Evolutionary conservation across 2,329 filamentous ascomycete species (phyloP), one percentile per base, ranked within the genome.

Genomic region (Fusarium agapanthi): DNA sequence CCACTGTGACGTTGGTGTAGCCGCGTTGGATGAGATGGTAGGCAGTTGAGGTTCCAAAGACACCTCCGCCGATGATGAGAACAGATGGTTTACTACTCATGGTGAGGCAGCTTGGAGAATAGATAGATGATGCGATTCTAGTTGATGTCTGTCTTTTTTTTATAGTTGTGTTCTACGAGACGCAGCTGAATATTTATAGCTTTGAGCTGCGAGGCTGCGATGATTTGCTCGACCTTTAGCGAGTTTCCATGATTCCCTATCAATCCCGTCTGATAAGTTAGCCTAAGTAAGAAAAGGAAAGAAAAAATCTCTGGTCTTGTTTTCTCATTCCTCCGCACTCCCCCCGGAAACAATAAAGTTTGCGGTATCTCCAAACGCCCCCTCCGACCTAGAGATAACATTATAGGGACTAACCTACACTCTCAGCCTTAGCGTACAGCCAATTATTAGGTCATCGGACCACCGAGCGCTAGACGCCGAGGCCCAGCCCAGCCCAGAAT

Each of bases 41-140:
- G 34, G 85, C 86, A 1, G 84, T 86, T 1, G 86, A 87, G 14
- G 87, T 81, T 43, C 86, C 86, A 72, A 86, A 88, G 28, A 84
- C 84, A 32, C 86, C 86, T 28, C 80, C 86, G 16, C 86, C 86
- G 50, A 86, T 72, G 61, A 84, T 78, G 61, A 82, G 69, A 26
- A 83, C 75, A 28, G 77, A 75, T n/a, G 76, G 75, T 32, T 75
- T 48, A 76, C 73, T 61, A 76, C 71, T 60, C 81, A 81, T 54
- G 75, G 64, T 18, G 48, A 35, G 12, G 3, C 22, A 6, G 18
- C 34, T 37, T 24, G 28, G 14, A 38, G 41, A 43, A 34, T 41
- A n/a, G 15, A 22, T 37, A 15, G 14, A 34, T 37, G n/a, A 34
- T 28, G 35, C 12, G 15, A n/a, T 40, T 24, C n/a, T 22, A 45